Evolutionary conservation across 192 early-diverging fungal species (phyloP).

Genomic region (Geranomyces michiganensis): DNA sequence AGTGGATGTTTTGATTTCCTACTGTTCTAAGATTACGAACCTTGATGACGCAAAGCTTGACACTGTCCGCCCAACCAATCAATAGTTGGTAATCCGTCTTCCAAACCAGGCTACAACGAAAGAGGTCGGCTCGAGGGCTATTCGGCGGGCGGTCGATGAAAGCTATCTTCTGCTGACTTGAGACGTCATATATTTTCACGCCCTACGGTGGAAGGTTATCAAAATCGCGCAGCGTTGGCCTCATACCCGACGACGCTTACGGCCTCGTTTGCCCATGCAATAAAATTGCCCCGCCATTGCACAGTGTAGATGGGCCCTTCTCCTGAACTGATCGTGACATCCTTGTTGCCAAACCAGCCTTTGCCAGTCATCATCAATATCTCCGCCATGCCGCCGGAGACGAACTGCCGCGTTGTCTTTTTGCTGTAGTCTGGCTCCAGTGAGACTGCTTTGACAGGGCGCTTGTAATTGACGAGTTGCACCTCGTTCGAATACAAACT

Average conservation of each 20-base stretch:
- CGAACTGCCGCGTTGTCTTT: slow-evolving; percentile 75
- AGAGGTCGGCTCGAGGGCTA: slow-evolving; percentile 83
- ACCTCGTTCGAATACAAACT: slow-evolving; percentile 76
- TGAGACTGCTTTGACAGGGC: slow-evolving; percentile 88
- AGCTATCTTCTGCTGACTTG: slow-evolving; percentile 72
- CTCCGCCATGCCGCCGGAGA: slow-evolving; percentile 89
- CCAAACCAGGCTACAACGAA: slow-evolving; percentile 86
- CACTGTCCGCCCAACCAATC: slow-evolving; percentile 93
- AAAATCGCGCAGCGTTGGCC: no score
- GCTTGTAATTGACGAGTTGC: slow-evolving; percentile 73
- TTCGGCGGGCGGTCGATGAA: slow-evolving; percentile 78
- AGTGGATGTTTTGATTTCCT: background rate
- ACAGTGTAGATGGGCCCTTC: slow-evolving; percentile 88
- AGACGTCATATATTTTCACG: slow-evolving; percentile 74
- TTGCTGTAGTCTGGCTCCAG: slow-evolving; percentile 86
- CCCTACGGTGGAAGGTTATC: slow-evolving; percentile 28
- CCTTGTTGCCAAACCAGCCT: slow-evolving; percentile 87
- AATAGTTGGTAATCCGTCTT: slow-evolving; percentile 73
- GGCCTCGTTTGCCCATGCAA: slow-evolving; percentile 95
- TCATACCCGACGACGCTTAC: slow-evolving; percentile 30
- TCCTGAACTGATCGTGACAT: slow-evolving; percentile 80
- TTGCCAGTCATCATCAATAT: slow-evolving; percentile 85
- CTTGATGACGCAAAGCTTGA: slow-evolving; percentile 82
- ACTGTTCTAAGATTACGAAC: slow-evolving; percentile 25
- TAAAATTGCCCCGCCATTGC: slow-evolving; percentile 79